Evolutionary conservation across 1,284 basidiomycete genomes (phyloP).

Genomic region (Rhodotorula sp.): DNA sequence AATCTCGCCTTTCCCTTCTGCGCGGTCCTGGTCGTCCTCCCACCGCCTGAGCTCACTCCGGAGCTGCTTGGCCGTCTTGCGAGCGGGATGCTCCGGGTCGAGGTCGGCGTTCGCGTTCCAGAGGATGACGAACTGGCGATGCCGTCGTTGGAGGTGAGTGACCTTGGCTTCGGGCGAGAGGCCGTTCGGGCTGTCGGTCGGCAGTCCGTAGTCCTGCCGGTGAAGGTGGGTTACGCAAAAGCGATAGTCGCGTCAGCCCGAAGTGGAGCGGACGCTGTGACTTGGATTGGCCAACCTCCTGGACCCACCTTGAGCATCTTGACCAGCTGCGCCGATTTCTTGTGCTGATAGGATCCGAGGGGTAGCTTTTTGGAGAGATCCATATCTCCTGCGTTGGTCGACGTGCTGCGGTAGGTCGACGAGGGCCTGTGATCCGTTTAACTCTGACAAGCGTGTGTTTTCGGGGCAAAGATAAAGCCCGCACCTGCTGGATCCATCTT

Average conservation of each 20-base stretch:
- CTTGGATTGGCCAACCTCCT: too few relatives aligned
- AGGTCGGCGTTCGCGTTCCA: slow-evolving; percentile 39
- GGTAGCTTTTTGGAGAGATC: slow-evolving; percentile 12
- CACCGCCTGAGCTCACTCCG: slow-evolving; percentile 22
- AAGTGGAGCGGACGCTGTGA: neutral
- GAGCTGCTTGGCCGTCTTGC: slow-evolving; percentile 13
- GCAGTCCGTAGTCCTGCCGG: slow-evolving; percentile 11
- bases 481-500: neutral
- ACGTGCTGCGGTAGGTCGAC: neutral
- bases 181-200: neutral
- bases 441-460: neutral
- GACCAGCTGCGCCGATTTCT: slow-evolving; percentile 9
- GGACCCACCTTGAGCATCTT: slow-evolving; percentile 20
- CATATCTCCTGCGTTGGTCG: neutral
- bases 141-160: slow-evolving; percentile 8
- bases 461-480: neutral
- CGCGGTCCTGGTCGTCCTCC: slow-evolving; percentile 20
- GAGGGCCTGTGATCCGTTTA: neutral
- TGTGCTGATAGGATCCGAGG: slow-evolving; percentile 13
- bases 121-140: slow-evolving; percentile 20
- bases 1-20: neutral
- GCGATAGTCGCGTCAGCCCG: neutral
- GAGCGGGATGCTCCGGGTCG: slow-evolving; percentile 1
- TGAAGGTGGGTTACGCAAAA: neutral
- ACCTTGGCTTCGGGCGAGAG: slow-evolving; percentile 9